These are phyloP conservation scores for Pueraria montana DNA, from an alignment of 306 rosid species.

Conservation along the genomic window DNA sequence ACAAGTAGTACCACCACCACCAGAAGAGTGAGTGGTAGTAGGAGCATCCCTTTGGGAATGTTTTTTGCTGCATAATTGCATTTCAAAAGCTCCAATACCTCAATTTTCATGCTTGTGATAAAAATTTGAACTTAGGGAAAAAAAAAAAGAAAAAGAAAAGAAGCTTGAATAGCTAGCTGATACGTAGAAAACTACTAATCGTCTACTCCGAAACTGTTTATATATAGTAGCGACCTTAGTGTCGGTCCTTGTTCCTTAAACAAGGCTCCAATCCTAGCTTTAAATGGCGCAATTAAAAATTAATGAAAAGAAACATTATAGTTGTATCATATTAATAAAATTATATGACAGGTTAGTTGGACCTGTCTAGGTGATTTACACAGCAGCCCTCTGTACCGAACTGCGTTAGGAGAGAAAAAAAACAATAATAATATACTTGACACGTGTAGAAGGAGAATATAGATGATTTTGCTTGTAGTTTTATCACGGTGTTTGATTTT, in stretches of 20 bases:
- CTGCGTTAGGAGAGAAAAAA: background rate
- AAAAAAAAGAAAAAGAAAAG: no score
- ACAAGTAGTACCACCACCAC: slow-evolving; percentile 50
- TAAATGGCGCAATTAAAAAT: background rate
- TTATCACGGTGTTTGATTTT: background rate
- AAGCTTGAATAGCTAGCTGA: no score
- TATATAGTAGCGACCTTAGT: background rate
- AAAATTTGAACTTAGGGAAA: background rate
- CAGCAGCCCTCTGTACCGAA: background rate
- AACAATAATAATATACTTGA: background rate
- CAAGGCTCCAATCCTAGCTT: background rate
- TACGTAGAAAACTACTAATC: background rate
- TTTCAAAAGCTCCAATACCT: slow-evolving; percentile 38
- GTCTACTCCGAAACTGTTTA: background rate
- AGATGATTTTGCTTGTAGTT: background rate
- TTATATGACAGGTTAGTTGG: background rate
- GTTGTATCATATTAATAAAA: background rate
- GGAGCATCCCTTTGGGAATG: slow-evolving; percentile 39
- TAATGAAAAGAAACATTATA: background rate
- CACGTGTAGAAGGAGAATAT: background rate
- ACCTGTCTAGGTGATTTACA: background rate
- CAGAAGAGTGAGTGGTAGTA: slow-evolving; percentile 37
- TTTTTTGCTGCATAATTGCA: slow-evolving; percentile 45
- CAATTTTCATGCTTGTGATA: slow-evolving; percentile 37
- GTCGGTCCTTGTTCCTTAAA: background rate